Conservation (phyloP, 805 yeast genomes). For the Kuraishia capsulata region DNA sequence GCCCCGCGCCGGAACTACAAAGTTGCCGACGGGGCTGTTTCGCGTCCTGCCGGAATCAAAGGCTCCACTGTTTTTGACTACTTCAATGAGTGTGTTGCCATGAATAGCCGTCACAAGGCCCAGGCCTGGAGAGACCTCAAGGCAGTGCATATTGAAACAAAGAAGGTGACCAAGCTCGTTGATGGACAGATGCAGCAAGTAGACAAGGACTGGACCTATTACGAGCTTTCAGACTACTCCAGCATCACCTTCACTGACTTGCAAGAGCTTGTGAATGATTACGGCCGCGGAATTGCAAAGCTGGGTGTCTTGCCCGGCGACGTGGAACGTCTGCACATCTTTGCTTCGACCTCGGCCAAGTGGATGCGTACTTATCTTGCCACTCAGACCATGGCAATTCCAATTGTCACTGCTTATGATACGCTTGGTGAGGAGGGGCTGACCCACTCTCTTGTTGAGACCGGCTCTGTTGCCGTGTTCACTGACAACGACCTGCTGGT, state of each 20-base stretch:
- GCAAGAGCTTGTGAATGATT: constrained; percentile 32
- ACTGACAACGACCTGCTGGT: constrained; percentile 71
- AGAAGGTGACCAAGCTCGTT: constrained; percentile 61
- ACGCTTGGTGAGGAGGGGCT: constrained; percentile 86
- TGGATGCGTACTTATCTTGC: constrained; percentile 90
- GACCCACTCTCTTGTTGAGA: constrained; percentile 76
- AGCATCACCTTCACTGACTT: constrained; percentile 57
- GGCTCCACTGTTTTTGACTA: constrained; percentile 66
- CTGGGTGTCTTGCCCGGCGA: constrained; percentile 61
- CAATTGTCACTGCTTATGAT: constrained; percentile 94
- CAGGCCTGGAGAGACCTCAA: constrained; percentile 75
- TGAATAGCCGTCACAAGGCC: constrained; percentile 42
- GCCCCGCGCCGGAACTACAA: constrained; percentile 68
- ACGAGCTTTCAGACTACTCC: constrained; percentile 67
- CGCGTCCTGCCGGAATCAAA: constrained; percentile 55
- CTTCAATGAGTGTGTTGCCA: constrained; percentile 49
- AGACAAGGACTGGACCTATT: constrained; percentile 83
- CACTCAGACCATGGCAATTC: constrained; percentile 66
- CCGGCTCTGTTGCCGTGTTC: constrained; percentile 70
- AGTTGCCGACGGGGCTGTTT: constrained; percentile 34
- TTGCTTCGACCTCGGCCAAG: constrained; percentile 77
- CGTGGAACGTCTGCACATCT: constrained; percentile 65
- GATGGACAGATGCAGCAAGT: constrained; percentile 67
- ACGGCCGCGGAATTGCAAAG: constrained; percentile 69
- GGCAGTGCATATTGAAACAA: constrained; percentile 70